phyloP scores from a whole-genome alignment of 169 alveolate genomes.

The Eimeria maxima region DNA sequence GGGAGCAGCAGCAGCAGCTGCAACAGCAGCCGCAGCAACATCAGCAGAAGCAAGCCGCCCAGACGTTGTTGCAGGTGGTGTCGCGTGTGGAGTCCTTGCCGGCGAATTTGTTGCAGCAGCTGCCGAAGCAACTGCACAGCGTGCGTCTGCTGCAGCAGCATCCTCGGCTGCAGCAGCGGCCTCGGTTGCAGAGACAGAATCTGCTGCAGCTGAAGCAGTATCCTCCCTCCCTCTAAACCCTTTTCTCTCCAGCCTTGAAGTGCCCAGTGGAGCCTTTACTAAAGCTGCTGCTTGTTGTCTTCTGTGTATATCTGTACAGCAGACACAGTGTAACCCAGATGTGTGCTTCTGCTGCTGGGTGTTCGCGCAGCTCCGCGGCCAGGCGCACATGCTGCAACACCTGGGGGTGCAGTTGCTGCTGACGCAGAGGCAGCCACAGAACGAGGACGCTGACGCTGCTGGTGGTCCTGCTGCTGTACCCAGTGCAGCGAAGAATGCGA shows the following conservation, averaged over 20 bases:
- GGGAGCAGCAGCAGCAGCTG: conserved; percentile 50
- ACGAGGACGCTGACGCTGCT: conserved; percentile 19
- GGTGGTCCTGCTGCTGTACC: conserved; percentile 15
- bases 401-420: conserved; percentile 52
- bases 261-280: no score
- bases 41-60: conserved; percentile 34
- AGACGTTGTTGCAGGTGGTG: conserved; percentile 51
- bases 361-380: conserved; percentile 19
- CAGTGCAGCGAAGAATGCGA: not conserved
- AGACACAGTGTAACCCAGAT: not conserved
- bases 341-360: not conserved
- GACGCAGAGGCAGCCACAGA: conserved; percentile 25
- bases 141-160: not conserved
- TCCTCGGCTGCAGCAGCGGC: no score
- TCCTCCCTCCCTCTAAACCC: not conserved
- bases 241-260: not conserved
- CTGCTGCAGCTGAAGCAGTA: not conserved
- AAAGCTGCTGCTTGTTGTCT: not conserved
- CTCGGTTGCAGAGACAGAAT: no score
- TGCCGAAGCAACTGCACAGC: conserved; percentile 33
- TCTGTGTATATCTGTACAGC: no score
- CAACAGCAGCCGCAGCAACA: conserved; percentile 38
- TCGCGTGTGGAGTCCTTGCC: conserved; percentile 34
- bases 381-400: conserved; percentile 64
- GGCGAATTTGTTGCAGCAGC: conserved; percentile 5